These are phyloP conservation scores for Leonotis leonurus DNA, from an alignment of 257 asterid species.

Conservation along the genomic window DNA sequence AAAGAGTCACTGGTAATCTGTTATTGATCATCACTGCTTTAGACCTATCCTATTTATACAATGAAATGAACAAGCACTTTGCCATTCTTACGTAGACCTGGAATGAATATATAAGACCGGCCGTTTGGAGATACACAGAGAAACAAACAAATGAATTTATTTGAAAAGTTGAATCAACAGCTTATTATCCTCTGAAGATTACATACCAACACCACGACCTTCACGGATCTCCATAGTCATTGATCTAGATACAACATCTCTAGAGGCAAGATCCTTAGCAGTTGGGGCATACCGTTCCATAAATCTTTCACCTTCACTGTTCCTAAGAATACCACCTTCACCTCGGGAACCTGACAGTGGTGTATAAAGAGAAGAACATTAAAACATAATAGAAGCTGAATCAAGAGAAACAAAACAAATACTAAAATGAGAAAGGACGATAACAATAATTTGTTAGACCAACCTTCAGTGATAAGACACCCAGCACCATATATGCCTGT, in stretches of 20 bases:
- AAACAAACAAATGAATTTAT: not conserved
- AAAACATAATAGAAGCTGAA: not conserved
- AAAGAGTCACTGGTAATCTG: no score
- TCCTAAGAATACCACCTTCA: constrained; percentile 97
- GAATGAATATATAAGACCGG: not conserved
- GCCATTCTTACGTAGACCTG: not conserved
- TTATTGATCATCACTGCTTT: no score
- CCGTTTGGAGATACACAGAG: not conserved
- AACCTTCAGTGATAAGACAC: constrained; percentile 97
- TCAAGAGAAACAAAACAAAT: constrained; percentile 2
- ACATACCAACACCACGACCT: constrained; percentile 98
- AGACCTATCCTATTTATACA: not conserved
- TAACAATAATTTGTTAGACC: no score
- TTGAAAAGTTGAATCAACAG: no score
- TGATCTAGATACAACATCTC: constrained; percentile 97
- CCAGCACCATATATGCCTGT: constrained; percentile 99
- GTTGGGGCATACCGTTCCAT: constrained; percentile 99
- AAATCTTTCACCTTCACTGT: constrained; percentile 98
- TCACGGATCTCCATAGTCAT: constrained; percentile 99
- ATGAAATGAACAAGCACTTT: not conserved
- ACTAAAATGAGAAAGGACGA: no score
- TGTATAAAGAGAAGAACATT: constrained; percentile 8
- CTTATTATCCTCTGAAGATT: not conserved
- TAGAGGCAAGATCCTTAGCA: constrained; percentile 98
- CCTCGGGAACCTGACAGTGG: constrained; percentile 80